Evolutionary conservation across 2,329 filamentous ascomycete species (phyloP), one percentile per base, ranked within the genome.

Genomic region (Penicillium sp.): DNA sequence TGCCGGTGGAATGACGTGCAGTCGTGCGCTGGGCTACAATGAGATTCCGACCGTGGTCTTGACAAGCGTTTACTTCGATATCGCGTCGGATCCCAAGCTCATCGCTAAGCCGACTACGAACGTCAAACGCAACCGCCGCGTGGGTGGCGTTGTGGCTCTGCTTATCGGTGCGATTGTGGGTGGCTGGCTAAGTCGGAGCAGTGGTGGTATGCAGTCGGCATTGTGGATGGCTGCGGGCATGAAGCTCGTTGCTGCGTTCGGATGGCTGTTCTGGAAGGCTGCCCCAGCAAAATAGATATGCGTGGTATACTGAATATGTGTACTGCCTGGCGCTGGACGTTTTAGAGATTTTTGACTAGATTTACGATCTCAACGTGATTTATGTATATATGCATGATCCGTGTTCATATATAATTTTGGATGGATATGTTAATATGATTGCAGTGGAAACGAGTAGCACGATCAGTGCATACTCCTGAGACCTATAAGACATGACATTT

Each of bases 11-110:
- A 76, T 78, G 57, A 70, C 74, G 2, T 71, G 74, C 16, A 76
- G 72, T 51, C 71, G 76, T 2, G 64, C 71, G 5, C 66, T 78
- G 23, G 67, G 69, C 0, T 73, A 73, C 57, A 73, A 74, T 44
- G 76, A 78, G 61, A 72, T 78, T 38, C 76, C 76, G 13, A 77
- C 75, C 8, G 75, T 77, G 14, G 76, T 78, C 6, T 59, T 78
- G 59, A 78, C 76, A 10, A 76, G 74, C 40, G 66, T 77, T 13
- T 78, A 77, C 55, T 76, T 75, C 59, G 76, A 78, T 56, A 71
- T 78, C 42, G 73, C 73, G 2, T 72, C 73, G 5, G 76, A 78
- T 53, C 69, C 73, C 11, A 70, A 68, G 39, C 59, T 76, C 26
- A 59, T 59, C 0, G 62, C 59, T 3, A 66, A 64, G 47, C 70